These are phyloP conservation scores for Gentiana dahurica DNA, from an alignment of 257 asterid genomes.

Conservation along the genomic window DNA sequence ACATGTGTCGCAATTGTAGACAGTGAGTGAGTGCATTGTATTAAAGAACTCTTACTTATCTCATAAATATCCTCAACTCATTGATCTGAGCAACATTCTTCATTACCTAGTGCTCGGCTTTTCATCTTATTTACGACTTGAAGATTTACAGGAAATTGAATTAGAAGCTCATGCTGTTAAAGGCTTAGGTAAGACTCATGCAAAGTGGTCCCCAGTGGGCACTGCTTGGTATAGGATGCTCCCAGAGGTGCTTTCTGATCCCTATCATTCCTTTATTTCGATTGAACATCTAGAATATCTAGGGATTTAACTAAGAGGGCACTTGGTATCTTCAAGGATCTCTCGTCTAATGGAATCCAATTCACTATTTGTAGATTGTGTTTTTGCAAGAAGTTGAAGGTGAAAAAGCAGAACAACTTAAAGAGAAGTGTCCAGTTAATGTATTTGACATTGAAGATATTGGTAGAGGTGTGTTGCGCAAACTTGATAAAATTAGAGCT, in stretches of 20 bases:
- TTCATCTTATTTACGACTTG: not conserved
- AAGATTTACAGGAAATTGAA: conserved; percentile 67
- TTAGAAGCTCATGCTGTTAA: conserved; percentile 97
- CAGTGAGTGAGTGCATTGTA: not conserved
- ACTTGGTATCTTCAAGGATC: not conserved
- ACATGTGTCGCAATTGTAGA: conserved; percentile 5
- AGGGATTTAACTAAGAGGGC: not conserved
- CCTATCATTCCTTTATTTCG: not conserved
- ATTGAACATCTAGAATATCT: not conserved
- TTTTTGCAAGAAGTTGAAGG: conserved; percentile 65
- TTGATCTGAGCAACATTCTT: not conserved
- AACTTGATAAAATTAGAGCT: not conserved
- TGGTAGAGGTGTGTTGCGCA: conserved; percentile 41
- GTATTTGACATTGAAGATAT: conserved; percentile 93
- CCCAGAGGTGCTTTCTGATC: conserved; percentile 58
- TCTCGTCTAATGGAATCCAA: not conserved
- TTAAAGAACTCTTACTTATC: not conserved
- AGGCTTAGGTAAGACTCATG: conserved; percentile 92
- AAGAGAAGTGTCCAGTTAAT: conserved; percentile 69
- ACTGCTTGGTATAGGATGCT: conserved; percentile 99
- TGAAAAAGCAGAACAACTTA: conserved; percentile 70
- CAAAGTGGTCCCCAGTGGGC: conserved; percentile 99
- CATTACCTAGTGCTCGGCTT: not conserved
- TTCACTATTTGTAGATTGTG: conserved; percentile 36
- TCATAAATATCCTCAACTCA: too few relatives aligned